These are phyloP conservation scores for Rhododendron mucronatum DNA, from an alignment of 148 eudicot species.

Conservation along the genomic window DNA sequence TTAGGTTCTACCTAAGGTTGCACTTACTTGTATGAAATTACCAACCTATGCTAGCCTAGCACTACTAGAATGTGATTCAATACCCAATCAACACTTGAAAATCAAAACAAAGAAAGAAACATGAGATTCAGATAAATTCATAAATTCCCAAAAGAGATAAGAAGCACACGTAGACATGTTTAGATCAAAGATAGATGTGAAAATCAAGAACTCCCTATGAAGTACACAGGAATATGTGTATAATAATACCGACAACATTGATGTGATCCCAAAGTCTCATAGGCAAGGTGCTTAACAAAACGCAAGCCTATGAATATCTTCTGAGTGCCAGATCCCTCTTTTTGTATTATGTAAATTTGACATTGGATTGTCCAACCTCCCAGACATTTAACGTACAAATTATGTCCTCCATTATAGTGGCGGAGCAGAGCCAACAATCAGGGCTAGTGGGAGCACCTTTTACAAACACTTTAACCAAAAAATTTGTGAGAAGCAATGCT, in stretches of 20 bases:
- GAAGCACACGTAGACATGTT: neutral
- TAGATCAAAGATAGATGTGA: neutral
- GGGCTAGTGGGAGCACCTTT: too few species aligned
- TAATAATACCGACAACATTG: too few species aligned
- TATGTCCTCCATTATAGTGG: neutral
- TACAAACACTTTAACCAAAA: too few species aligned
- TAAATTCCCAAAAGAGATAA: neutral
- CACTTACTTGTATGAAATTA: neutral
- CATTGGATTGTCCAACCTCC: neutral
- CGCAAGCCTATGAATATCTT: neutral
- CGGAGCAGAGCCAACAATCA: too few species aligned
- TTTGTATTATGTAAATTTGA: neutral
- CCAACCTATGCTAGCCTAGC: neutral
- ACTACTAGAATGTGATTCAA: neutral
- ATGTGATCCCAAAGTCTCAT: too few species aligned
- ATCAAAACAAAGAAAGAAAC: neutral
- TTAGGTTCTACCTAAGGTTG: neutral
- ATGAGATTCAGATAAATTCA: neutral
- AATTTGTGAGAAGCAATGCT: too few species aligned
- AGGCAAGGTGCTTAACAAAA: too few species aligned
- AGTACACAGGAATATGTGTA: neutral
- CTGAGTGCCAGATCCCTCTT: neutral
- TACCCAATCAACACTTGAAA: neutral
- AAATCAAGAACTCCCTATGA: neutral
- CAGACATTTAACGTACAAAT: neutral